phyloP scores from a whole-genome alignment of 106 monocot genomes.

The Dendrobium chrysotoxum region DNA sequence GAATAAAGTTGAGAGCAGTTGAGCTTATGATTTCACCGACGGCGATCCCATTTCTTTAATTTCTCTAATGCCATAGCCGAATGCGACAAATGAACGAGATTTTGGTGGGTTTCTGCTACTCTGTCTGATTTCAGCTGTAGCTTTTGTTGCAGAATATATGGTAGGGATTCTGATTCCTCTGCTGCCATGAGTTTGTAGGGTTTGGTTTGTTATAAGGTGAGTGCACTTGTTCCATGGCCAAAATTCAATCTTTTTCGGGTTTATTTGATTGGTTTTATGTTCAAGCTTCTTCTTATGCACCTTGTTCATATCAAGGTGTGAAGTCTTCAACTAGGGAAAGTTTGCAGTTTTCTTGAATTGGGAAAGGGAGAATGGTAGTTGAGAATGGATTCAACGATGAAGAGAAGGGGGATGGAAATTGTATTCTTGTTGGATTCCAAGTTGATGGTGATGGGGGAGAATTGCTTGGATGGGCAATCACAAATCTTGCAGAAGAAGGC shows the following conservation, averaged over 20 bases:
- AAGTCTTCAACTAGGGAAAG: neutral
- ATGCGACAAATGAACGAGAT: constrained; percentile 32
- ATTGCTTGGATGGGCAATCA: constrained; percentile 59
- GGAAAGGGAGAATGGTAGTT: neutral
- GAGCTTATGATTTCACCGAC: constrained; percentile 14
- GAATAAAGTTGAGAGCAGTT: constrained; percentile 28
- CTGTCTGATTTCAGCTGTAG: constrained; percentile 1
- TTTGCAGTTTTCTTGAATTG: neutral
- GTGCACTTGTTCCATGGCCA: neutral
- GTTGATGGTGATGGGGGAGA: constrained; percentile 62
- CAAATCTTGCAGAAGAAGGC: constrained; percentile 31
- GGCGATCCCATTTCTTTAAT: constrained; percentile 6
- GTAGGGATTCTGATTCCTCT: neutral
- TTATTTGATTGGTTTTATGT: neutral
- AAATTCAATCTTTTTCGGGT: neutral
- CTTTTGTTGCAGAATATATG: neutral
- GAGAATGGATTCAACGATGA: constrained; percentile 11
- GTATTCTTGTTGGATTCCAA: constrained; percentile 51
- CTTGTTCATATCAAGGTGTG: neutral
- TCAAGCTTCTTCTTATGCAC: neutral
- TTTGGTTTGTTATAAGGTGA: neutral
- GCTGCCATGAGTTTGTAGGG: neutral
- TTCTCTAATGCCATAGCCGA: neutral
- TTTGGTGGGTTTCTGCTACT: constrained; percentile 26
- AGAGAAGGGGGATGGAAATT: constrained; percentile 12